phyloP scores from a whole-genome alignment of 1,284 basidiomycete genomes.

The Pholiota adiposa region DNA sequence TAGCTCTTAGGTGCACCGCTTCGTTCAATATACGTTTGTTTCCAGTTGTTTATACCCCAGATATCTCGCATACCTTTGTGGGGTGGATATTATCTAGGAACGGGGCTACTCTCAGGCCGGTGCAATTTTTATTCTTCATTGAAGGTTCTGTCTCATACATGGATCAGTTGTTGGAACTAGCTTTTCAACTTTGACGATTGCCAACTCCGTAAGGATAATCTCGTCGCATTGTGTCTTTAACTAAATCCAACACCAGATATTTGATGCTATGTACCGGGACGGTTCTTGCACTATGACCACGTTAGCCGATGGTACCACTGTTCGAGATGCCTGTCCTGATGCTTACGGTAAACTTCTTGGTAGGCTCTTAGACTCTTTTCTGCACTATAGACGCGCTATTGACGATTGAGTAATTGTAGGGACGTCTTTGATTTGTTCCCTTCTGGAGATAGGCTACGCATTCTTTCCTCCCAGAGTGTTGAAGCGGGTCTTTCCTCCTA shows the following conservation, averaged over 20 bases:
- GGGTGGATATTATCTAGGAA: slow-evolving; percentile 68
- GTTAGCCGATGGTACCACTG: slow-evolving; percentile 60
- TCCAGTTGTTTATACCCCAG: too few species aligned
- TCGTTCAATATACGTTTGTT: too few species aligned
- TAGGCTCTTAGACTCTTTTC: slow-evolving; percentile 23
- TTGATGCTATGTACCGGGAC: slow-evolving; percentile 73
- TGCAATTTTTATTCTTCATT: background rate
- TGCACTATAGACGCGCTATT: background rate
- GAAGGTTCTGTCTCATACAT: background rate
- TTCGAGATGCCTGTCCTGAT: slow-evolving; percentile 71
- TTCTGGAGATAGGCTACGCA: slow-evolving; percentile 78
- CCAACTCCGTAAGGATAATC: slow-evolving; percentile 53
- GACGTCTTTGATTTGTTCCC: slow-evolving; percentile 75
- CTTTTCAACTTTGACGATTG: slow-evolving; percentile 79
- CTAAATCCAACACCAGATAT: slow-evolving; percentile 44
- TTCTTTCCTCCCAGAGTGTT: slow-evolving; percentile 71
- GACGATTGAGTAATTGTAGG: slow-evolving; percentile 39
- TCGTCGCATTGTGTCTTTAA: background rate
- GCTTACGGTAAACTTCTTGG: slow-evolving; percentile 80
- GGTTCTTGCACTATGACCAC: slow-evolving; percentile 74
- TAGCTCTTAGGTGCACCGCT: too few species aligned
- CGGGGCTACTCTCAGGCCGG: slow-evolving; percentile 58
- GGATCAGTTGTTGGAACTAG: slow-evolving; percentile 80
- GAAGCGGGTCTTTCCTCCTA: slow-evolving; percentile 76
- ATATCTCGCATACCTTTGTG: slow-evolving; percentile 70